phyloP scores from a whole-genome alignment of 192 early-diverging fungal species.

The Entomortierella chlamydospora region DNA sequence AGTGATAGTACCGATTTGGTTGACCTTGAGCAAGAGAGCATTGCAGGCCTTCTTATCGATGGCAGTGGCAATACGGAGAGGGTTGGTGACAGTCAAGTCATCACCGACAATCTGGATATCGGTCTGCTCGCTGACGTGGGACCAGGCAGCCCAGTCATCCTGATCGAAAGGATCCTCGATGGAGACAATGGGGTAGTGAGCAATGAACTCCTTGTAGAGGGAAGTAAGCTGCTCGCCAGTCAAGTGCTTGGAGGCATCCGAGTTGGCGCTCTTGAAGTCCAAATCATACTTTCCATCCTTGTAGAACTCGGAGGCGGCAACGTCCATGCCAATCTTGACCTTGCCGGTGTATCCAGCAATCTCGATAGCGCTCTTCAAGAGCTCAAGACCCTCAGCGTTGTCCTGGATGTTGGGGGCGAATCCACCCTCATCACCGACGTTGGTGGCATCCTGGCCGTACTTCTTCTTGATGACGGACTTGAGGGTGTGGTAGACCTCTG shows the following conservation, averaged over 20 bases:
- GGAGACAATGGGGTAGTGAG: background rate
- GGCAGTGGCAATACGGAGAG: background rate
- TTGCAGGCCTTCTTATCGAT: background rate
- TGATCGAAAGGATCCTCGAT: background rate
- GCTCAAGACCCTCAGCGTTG: constrained; percentile 2
- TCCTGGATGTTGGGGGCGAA: constrained; percentile 2
- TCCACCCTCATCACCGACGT: background rate
- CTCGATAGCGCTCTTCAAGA: background rate
- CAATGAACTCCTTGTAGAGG: background rate
- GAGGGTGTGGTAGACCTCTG: background rate
- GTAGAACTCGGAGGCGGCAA: constrained; percentile 2
- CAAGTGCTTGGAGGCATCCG: background rate
- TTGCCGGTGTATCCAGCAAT: background rate
- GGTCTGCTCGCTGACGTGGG: background rate
- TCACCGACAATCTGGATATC: background rate
- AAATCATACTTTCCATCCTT: constrained; percentile 1
- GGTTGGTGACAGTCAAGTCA: constrained; percentile 2
- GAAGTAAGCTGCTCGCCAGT: background rate
- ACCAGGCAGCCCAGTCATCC: background rate
- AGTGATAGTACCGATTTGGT: background rate
- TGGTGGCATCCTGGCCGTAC: background rate
- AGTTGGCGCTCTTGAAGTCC: constrained; percentile 1
- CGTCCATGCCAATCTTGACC: background rate
- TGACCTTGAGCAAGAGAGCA: constrained; percentile 2
- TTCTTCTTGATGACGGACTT: constrained; percentile 4